Percentiles rank a stretch among this genome's conserved stretches.
Conservation (phyloP, 306 rosid genomes). For the Neltuma alba region DNA sequence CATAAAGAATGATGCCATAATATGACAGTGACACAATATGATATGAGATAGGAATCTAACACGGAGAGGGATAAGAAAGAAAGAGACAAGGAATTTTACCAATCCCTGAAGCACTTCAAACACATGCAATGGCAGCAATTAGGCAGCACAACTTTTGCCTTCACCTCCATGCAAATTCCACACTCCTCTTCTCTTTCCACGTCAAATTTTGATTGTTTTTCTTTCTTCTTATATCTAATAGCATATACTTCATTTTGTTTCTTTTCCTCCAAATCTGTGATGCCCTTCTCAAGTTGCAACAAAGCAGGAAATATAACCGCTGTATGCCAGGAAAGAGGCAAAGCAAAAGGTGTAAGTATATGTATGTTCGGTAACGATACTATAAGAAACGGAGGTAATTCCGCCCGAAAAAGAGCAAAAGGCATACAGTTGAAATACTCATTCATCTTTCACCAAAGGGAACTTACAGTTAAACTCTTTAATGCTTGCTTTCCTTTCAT, state of each 20-base stretch:
- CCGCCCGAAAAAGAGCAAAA: background rate
- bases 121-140: conserved; percentile 86
- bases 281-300: conserved; percentile 86
- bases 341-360: conserved; percentile 1
- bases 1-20: background rate
- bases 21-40: conserved; percentile 7
- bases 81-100: conserved; percentile 54
- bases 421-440: background rate
- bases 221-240: conserved; percentile 58
- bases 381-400: background rate
- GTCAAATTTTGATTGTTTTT: conserved; percentile 64
- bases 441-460: conserved; percentile 15
- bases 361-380: background rate
- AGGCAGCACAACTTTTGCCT: conserved; percentile 79
- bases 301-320: conserved; percentile 85
- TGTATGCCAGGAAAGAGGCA: conserved; percentile 37
- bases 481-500: conserved; percentile 87
- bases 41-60: conserved; percentile 3
- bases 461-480: conserved; percentile 84
- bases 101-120: conserved; percentile 71
- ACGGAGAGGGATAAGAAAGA: conserved; percentile 20
- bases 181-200: conserved; percentile 90
- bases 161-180: conserved; percentile 91
- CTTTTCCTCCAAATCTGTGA: conserved; percentile 86
- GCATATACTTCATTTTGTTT: conserved; percentile 70